Evolutionary conservation across 2,329 filamentous ascomycete genomes (phyloP).

Genomic region (Colletotrichum eremochloae): DNA sequence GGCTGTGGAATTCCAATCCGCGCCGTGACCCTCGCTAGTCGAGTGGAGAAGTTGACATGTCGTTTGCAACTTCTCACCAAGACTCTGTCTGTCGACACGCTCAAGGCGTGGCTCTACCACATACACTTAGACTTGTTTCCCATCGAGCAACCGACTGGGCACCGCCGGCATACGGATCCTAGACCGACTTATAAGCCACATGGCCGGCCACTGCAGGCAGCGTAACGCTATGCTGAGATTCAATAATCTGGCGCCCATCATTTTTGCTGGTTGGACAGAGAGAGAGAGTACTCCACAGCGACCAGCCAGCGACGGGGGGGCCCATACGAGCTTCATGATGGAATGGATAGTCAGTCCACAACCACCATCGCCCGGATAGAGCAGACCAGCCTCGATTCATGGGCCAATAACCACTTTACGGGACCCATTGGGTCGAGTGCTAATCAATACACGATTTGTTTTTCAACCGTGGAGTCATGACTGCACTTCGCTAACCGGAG

Average conservation of each 20-base stretch:
- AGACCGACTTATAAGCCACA: slow-evolving; percentile 34
- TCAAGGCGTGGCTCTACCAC: slow-evolving; percentile 15
- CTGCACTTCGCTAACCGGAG: neutral
- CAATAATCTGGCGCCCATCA: slow-evolving; percentile 6
- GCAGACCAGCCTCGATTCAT: neutral
- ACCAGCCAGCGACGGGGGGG: neutral
- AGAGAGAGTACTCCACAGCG: neutral
- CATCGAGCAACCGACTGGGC: slow-evolving; percentile 20
- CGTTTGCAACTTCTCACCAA: slow-evolving; percentile 4
- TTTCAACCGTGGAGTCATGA: slow-evolving; percentile 6
- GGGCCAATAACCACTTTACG: neutral
- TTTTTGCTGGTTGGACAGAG: neutral
- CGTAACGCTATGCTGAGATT: slow-evolving; percentile 9
- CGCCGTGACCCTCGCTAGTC: neutral
- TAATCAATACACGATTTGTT: neutral
- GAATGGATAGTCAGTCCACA: neutral
- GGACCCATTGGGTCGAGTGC: neutral
- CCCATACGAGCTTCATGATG: neutral
- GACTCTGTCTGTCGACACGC: neutral
- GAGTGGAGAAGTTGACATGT: slow-evolving; percentile 10
- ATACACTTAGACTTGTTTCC: slow-evolving; percentile 2
- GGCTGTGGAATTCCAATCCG: slow-evolving; percentile 19
- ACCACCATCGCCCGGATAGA: neutral
- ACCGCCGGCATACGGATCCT: neutral
- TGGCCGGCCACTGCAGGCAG: slow-evolving; percentile 26